Base-by-base conservation (phyloP, 768 basidiomycete species). In the Boletus sp. region DNA sequence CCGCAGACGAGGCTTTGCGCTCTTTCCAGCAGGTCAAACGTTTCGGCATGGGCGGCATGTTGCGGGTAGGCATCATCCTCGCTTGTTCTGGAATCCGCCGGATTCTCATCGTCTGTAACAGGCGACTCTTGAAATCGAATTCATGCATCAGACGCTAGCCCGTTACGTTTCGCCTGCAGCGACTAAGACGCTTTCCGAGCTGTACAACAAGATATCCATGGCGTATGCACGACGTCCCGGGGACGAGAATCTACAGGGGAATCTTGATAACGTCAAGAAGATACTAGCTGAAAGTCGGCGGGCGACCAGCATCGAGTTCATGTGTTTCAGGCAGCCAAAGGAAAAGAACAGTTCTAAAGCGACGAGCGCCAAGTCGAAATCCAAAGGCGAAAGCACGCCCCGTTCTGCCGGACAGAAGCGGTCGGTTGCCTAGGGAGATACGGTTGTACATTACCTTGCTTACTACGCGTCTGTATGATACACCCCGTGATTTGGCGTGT, bases 121-220 rank as follows among this genome's bases (percentile, higher is more conserved):
- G 94, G 97, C 97, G 14, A 98, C 97, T 5, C 86, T 99, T 29
- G 96, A 98, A 73, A 97, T 98, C 63, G 97, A 98, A 75, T 98
- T 98, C 77, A 87, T 98, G 80, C 96, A 99, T 72, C 97, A 98
- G 76, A 94, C 92, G 7, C 78, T 99, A 41, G 85, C 87, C 32
- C 87, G 90, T 63, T 95, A 96, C 69, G 90, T 98, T 52, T 89
- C 90, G 15, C 78, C 86, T 1, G 67, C 80, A 7, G 92, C 96
- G 14, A 89, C 90, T 36, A 85, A 86, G 67, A 92, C 86, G 48
- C 83, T 99, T 29, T 89, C 92, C 32, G 90, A 96, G 56, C 80
- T 98, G 51, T 99, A 98, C 76, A 91, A 88, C 69, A 92, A 88
- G 64, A 98, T 99, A 62, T 96, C 94, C 12, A 86, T 93, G 72